A percentile compares a stretch with the other conserved stretches of the same genome.
Evolutionary conservation across 2,329 filamentous ascomycete species (phyloP).

Genomic region (Trichoderma endophyticum): DNA sequence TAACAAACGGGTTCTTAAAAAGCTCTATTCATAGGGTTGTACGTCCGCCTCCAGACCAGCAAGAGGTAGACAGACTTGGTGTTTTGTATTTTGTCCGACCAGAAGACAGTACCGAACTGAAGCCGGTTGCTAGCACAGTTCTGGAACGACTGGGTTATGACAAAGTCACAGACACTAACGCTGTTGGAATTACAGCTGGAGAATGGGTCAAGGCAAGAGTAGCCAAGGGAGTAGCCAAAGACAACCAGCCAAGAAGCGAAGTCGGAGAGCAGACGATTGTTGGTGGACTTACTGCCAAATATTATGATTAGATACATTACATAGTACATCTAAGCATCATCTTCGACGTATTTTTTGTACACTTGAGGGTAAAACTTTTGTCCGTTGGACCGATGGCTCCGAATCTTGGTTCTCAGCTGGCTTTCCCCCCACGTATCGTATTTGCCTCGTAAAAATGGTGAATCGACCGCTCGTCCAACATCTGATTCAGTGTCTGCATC

Average conservation of each 20-base stretch:
- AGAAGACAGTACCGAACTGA: conserved; percentile 33
- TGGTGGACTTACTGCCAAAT: conserved; percentile 10
- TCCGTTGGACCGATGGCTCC: conserved; percentile 50
- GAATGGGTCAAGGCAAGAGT: conserved; percentile 20
- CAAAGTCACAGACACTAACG: background rate
- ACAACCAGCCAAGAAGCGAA: background rate
- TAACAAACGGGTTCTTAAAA: conserved; percentile 43
- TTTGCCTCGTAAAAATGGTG: conserved; percentile 46
- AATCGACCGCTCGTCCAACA: conserved; percentile 42
- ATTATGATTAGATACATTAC: conserved; percentile 11
- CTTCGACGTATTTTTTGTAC: conserved; percentile 46
- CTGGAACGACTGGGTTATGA: conserved; percentile 32
- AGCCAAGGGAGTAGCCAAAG: conserved; percentile 9
- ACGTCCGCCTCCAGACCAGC: conserved; percentile 42
- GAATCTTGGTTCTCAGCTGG: conserved; percentile 51
- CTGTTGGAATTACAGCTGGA: conserved; percentile 7
- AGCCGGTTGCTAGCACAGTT: conserved; percentile 32
- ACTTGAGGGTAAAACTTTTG: conserved; percentile 45
- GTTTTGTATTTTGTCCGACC: conserved; percentile 42
- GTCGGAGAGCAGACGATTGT: conserved; percentile 8
- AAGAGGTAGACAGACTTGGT: conserved; percentile 45
- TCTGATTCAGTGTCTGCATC: conserved; percentile 30
- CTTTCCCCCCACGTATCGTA: conserved; percentile 56
- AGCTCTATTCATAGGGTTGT: conserved; percentile 44
- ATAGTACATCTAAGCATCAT: conserved; percentile 23